Evolutionary conservation across 2,329 filamentous ascomycete genomes (phyloP), one percentile per base, ranked within the genome.

Genomic region (Fusarium lyarnte): DNA sequence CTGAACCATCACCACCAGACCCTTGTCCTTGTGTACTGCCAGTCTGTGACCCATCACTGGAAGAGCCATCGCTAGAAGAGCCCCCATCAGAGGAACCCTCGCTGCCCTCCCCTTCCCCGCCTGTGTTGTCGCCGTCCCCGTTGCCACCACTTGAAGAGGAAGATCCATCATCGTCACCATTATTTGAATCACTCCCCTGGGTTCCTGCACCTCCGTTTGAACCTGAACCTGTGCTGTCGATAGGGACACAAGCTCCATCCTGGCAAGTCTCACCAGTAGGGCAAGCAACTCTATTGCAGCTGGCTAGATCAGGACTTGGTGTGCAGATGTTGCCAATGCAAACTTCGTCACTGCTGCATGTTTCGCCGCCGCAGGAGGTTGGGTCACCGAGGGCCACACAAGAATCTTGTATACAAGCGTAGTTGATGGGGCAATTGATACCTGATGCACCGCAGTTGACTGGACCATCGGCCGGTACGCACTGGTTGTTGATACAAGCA

Each of bases 291-390:
- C 33, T 29, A 13, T 33, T 63, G 23, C 69, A 72, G 5, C 45
- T 47, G 6, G 58, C 54, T 13, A 72, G 16, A 11, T 27, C 47
- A 14, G 9, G 21, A 19, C 57, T 60, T 21, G 52, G 33, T 11
- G 65, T 71, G 36, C 74, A 76, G 6, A 61, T 38, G 25, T 69
- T 63, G 14, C 70, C 57, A 13, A 76, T 33, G 13, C 74, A 76
- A 11, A 71, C 35, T n/a, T 74, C 52, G 5, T 14, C 43, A 7
- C 41, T 60, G 12, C 29, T 25, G 29, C 74, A 76, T 7, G 27
- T 9, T 9, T 52, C 23, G 2, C 54, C 43, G 3, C 62, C 64
- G 17, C 74, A 76, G 29, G 47, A 52, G 0, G 49, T 38, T 8
- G 72, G 33, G 21, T 76, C 54, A 4, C 58, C 64, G 1, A 66